phyloP scores from a whole-genome alignment of 306 rosid genomes.

The Dryas alaskensis region DNA sequence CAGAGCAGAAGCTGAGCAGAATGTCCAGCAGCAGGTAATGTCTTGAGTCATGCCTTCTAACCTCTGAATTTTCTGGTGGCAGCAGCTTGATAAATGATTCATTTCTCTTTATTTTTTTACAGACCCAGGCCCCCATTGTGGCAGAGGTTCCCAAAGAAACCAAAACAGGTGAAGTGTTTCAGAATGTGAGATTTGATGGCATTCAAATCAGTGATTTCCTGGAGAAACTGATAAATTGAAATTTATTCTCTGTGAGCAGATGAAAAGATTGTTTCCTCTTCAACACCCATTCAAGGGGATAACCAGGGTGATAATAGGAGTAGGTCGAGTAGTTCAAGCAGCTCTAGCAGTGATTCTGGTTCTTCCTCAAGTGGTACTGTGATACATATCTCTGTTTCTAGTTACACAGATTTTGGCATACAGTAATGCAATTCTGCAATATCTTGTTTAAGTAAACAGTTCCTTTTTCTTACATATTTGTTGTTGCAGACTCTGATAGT shows the following conservation, averaged over 20 bases:
- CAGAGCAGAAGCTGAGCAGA: constrained; percentile 51
- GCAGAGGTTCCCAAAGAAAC: constrained; percentile 45
- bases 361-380: constrained; percentile 90
- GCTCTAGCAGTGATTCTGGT: constrained; percentile 95
- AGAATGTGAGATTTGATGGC: constrained; percentile 9
- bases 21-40: constrained; percentile 48
- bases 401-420: not conserved
- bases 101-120: constrained; percentile 18
- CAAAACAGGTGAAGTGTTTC: constrained; percentile 48
- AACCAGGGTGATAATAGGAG: constrained; percentile 62
- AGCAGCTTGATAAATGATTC: constrained; percentile 15
- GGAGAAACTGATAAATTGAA: constrained; percentile 15
- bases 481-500: constrained; percentile 82
- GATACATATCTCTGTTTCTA: constrained; percentile 2
- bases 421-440: not conserved
- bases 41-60: constrained; percentile 13
- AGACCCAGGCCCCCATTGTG: constrained; percentile 44
- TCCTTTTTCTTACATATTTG: constrained; percentile 19
- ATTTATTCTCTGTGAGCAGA: constrained; percentile 34
- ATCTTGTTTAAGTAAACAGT: constrained; percentile 20
- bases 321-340: constrained; percentile 94
- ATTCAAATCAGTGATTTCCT: constrained; percentile 15
- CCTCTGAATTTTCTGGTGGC: not conserved
- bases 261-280: constrained; percentile 47
- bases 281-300: constrained; percentile 53